These are phyloP conservation scores for Plantago coronopus DNA, from an alignment of 305 asterid species.

Conservation along the genomic window DNA sequence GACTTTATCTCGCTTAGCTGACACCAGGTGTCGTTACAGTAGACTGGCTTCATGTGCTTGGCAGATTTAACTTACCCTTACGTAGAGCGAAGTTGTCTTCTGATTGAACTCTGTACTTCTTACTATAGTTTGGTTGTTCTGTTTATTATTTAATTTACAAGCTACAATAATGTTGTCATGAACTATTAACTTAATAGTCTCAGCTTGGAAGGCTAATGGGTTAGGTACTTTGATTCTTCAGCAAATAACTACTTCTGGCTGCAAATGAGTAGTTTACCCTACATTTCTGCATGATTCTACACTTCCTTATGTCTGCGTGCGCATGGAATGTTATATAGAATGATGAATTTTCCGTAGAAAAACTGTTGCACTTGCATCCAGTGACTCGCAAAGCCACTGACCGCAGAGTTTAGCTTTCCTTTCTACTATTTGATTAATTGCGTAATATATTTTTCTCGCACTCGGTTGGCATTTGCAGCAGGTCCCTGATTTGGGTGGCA, in stretches of 20 bases:
- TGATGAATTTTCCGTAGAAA: too few species aligned
- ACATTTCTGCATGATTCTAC: background rate
- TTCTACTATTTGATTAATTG: too few species aligned
- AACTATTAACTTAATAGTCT: background rate
- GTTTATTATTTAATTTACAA: background rate
- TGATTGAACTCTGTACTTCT: background rate
- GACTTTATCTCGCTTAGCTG: too few species aligned
- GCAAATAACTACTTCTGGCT: background rate
- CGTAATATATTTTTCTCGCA: too few species aligned
- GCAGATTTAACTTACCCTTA: background rate
- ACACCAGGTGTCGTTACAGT: too few species aligned
- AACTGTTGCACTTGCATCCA: too few species aligned
- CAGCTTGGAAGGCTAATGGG: background rate
- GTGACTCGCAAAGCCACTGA: too few species aligned
- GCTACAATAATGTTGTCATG: constrained; percentile 10
- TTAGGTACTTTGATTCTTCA: background rate
- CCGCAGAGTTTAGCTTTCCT: too few species aligned
- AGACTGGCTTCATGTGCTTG: background rate
- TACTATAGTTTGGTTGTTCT: background rate
- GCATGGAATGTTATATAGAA: too few species aligned
- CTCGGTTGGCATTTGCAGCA: too few species aligned
- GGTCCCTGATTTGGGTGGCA: too few species aligned
- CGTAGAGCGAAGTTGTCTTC: background rate
- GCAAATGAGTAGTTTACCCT: background rate
- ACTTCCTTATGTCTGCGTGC: too few species aligned